Conservation (phyloP, 2,329 filamentous ascomycete genomes). For the Stagonosporopsis cucurbitacearum region DNA sequence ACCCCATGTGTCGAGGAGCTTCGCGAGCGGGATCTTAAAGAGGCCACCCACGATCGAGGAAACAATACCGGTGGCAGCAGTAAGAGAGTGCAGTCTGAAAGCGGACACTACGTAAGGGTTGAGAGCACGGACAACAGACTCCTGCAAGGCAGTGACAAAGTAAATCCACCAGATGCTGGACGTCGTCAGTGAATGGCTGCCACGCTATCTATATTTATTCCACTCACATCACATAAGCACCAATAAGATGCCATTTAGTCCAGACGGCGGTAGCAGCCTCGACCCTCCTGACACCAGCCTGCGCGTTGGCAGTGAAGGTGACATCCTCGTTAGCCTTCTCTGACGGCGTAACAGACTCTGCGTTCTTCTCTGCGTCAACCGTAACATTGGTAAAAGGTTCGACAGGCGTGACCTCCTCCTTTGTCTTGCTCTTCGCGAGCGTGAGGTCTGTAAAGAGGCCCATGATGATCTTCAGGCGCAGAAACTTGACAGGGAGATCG, state of each 20-base stretch:
- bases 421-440: conserved; percentile 18
- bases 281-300: conserved; percentile 46
- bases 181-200: not conserved
- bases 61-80: conserved; percentile 43
- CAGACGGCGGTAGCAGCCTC: conserved; percentile 49
- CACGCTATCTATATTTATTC: not conserved
- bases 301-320: conserved; percentile 28
- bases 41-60: conserved; percentile 44
- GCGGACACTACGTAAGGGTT: conserved; percentile 47
- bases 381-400: not conserved
- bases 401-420: conserved; percentile 13
- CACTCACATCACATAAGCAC: conserved; percentile 45
- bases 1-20: conserved; percentile 49
- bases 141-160: conserved; percentile 56
- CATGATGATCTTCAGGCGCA: conserved; percentile 10
- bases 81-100: conserved; percentile 39
- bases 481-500: conserved; percentile 6
- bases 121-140: conserved; percentile 49
- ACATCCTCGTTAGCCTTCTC: conserved; percentile 20
- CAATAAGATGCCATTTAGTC: conserved; percentile 44
- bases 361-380: conserved; percentile 9
- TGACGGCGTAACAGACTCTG: not conserved
- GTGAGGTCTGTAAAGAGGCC: conserved; percentile 11
- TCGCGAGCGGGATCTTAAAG: conserved; percentile 46
- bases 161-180: conserved; percentile 55